These are phyloP conservation scores for Calonectria ilicicola DNA, from an alignment of 2,329 filamentous ascomycete species.

Conservation along the genomic window DNA sequence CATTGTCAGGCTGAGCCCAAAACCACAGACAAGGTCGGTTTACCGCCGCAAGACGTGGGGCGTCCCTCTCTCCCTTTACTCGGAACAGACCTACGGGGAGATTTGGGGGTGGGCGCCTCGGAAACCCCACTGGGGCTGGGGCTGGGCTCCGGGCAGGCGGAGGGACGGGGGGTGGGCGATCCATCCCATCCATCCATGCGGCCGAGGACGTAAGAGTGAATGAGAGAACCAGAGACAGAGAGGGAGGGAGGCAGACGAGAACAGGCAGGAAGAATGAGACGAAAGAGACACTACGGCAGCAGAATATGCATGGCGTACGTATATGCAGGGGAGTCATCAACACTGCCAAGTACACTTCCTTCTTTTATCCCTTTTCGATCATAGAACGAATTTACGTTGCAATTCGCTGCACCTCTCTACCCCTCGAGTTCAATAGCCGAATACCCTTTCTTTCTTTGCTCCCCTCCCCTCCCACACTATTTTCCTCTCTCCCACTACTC, in stretches of 20 bases:
- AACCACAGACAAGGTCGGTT: not conserved
- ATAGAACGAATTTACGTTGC: too few relatives aligned
- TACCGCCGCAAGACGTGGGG: not conserved
- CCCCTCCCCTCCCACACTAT: not conserved
- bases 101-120: slow-evolving; percentile 16
- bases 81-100: slow-evolving; percentile 16
- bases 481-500: not conserved
- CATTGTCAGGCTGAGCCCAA: not conserved
- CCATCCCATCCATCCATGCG: slow-evolving; percentile 36
- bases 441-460: not conserved
- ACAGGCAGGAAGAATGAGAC: not conserved
- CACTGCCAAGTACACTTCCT: not conserved
- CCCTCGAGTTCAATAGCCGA: not conserved
- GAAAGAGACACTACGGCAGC: not conserved
- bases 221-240: not conserved
- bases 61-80: not conserved
- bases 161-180: slow-evolving; percentile 39
- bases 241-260: not conserved
- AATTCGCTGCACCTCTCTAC: too few relatives aligned
- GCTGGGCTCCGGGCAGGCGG: slow-evolving; percentile 41
- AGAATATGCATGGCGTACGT: not conserved
- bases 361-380: not conserved
- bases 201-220: slow-evolving; percentile 29
- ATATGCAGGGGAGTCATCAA: not conserved
- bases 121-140: slow-evolving; percentile 20